Conservation (phyloP, 371 early-diverging fungal genomes). For the Blastocladiella emersonii region DNA sequence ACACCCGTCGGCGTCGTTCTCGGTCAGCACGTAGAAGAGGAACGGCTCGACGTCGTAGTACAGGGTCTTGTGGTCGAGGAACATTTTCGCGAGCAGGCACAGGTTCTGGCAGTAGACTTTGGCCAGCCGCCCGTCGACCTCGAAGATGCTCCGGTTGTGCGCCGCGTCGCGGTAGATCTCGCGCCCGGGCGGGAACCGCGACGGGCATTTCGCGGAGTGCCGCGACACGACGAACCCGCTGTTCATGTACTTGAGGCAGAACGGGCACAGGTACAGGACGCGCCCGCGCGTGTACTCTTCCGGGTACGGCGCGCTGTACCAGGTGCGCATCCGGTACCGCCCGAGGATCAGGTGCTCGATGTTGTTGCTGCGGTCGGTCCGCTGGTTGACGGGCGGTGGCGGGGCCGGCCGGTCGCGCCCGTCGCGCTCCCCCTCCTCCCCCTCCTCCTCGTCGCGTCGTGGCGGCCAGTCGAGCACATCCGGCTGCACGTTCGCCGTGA, state of each 20-base stretch:
- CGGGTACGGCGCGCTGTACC: conserved; percentile 98
- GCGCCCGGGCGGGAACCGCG: conserved; percentile 91
- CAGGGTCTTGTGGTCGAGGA: conserved; percentile 98
- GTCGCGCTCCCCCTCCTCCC: too few relatives aligned
- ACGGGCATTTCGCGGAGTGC: conserved; percentile 63
- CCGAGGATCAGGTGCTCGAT: conserved; percentile 72
- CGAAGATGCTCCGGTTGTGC: conserved; percentile 48
- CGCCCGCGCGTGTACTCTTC: conserved; percentile 69
- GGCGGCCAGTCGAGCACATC: too few relatives aligned
- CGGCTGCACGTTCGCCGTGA: too few relatives aligned
- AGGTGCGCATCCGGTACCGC: conserved; percentile 69
- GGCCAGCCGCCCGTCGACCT: conserved; percentile 69
- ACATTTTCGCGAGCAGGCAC: conserved; percentile 94
- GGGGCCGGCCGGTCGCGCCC: too few relatives aligned
- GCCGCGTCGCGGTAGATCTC: conserved; percentile 90
- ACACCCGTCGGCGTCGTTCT: conserved; percentile 57
- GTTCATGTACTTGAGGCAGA: conserved; percentile 91
- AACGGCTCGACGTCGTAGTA: conserved; percentile 99
- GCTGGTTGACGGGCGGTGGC: conserved; percentile 7
- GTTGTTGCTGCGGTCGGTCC: conserved; percentile 8
- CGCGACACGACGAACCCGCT: conserved; percentile 46
- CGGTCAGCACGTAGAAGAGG: conserved; percentile 92
- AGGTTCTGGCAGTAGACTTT: conserved; percentile 90
- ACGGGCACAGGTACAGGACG: conserved; percentile 86
- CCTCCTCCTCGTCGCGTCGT: too few relatives aligned